A percentile compares a stretch with the other conserved stretches of the same genome.
Evolutionary conservation across 495 filamentous ascomycete species (phyloP).

Genomic region (Margaritispora aquatica): DNA sequence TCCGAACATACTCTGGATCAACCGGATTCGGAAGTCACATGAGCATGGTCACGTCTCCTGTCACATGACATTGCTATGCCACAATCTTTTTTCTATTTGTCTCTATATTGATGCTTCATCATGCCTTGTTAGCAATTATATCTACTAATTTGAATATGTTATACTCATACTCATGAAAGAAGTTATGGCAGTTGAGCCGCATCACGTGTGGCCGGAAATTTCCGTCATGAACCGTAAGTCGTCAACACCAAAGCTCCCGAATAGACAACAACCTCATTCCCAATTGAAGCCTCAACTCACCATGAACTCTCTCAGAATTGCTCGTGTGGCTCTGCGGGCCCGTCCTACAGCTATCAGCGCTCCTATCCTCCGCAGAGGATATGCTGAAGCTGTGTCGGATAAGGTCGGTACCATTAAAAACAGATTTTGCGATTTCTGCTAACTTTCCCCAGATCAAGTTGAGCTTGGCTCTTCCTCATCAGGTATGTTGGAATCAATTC

Average conservation of each 20-base stretch:
- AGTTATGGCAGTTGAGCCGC: background rate
- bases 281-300: constrained; percentile 48
- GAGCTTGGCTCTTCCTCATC: constrained; percentile 92
- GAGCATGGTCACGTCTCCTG: too few relatives aligned
- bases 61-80: too few relatives aligned
- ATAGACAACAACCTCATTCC: constrained; percentile 15
- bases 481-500: constrained; percentile 56
- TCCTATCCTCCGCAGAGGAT: constrained; percentile 75
- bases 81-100: too few relatives aligned
- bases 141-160: too few relatives aligned
- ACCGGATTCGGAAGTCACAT: too few relatives aligned
- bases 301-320: constrained; percentile 91
- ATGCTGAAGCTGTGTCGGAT: constrained; percentile 89
- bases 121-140: too few relatives aligned
- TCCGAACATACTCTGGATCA: too few relatives aligned
- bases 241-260: constrained; percentile 11
- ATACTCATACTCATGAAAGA: too few relatives aligned
- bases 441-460: constrained; percentile 72
- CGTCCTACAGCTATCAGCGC: constrained; percentile 63
- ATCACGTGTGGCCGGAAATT: background rate
- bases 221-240: background rate
- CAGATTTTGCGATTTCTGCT: constrained; percentile 24
- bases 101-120: too few relatives aligned
- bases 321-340: constrained; percentile 76
- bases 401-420: constrained; percentile 39